phyloP scores from a whole-genome alignment of 176 grass and related monocot species.

The Hyparrhenia diplandra region DNA sequence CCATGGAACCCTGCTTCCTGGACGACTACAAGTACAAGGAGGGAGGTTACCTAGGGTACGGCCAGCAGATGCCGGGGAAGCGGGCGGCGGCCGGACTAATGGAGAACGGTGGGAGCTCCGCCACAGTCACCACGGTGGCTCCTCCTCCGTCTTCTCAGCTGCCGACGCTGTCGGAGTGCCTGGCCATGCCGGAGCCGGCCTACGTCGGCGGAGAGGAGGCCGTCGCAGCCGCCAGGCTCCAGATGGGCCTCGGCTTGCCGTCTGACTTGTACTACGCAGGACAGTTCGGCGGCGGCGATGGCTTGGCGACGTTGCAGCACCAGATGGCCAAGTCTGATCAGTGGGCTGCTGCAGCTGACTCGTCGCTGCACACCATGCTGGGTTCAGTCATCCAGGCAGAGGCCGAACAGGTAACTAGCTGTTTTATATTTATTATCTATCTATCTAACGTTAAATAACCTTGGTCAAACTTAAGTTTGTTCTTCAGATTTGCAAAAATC shows the following conservation, averaged over 20 bases:
- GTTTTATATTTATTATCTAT: not conserved
- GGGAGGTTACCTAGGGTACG: constrained; percentile 30
- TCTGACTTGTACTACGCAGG: constrained; percentile 24
- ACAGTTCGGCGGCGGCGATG: constrained; percentile 21
- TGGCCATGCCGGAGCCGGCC: constrained; percentile 51
- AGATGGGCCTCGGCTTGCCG: not conserved
- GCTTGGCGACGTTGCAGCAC: constrained; percentile 21
- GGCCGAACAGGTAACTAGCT: constrained; percentile 38
- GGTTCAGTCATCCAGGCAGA: constrained; percentile 41
- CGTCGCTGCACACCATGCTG: constrained; percentile 41
- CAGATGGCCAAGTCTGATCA: constrained; percentile 41
- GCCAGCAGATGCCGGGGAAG: constrained; percentile 15
- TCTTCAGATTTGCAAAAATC: not conserved
- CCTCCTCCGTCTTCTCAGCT: constrained; percentile 10
- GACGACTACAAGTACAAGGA: constrained; percentile 46
- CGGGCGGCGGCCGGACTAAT: not conserved
- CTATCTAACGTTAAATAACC: not conserved
- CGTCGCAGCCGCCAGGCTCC: not conserved
- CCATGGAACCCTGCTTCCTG: constrained; percentile 46
- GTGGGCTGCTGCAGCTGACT: not conserved
- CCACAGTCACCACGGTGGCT: not conserved
- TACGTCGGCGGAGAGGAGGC: not conserved
- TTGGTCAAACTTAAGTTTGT: not conserved
- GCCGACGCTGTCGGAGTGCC: constrained; percentile 64
- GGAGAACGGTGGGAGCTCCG: not conserved